Evolutionary conservation across 2,329 filamentous ascomycete genomes (phyloP).

Genomic region (Hypoxylon sp.): DNA sequence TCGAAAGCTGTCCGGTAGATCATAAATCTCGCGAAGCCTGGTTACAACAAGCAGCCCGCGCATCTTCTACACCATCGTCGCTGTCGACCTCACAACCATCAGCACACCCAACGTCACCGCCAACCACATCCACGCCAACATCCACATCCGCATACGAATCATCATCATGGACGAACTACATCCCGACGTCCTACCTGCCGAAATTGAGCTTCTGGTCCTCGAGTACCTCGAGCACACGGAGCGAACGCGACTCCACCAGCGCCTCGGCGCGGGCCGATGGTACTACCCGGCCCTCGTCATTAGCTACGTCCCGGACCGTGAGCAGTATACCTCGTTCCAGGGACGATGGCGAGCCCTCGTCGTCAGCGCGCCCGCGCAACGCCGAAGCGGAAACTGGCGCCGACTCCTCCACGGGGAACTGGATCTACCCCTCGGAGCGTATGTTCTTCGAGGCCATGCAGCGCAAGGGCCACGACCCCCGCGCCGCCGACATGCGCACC

Average conservation of each 20-base stretch:
- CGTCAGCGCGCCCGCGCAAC: slow-evolving; percentile 55
- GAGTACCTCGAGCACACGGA: slow-evolving; percentile 24
- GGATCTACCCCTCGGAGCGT: slow-evolving; percentile 95
- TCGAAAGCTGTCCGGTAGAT: slow-evolving; percentile 70
- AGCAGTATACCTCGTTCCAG: slow-evolving; percentile 76
- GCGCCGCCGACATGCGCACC: slow-evolving; percentile 80
- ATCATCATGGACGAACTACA: slow-evolving; percentile 55
- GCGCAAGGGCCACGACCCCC: slow-evolving; percentile 82
- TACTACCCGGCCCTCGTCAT: slow-evolving; percentile 39
- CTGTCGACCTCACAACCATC: too few relatives aligned
- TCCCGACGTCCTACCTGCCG: slow-evolving; percentile 55
- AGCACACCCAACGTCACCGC: slow-evolving; percentile 32
- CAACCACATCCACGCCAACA: slow-evolving; percentile 42
- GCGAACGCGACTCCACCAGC: too few relatives aligned
- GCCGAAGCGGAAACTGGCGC: slow-evolving; percentile 79
- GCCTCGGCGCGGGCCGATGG: too few relatives aligned
- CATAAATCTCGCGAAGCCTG: slow-evolving; percentile 73
- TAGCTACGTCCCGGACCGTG: slow-evolving; percentile 75
- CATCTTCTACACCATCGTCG: too few relatives aligned
- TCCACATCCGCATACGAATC: slow-evolving; percentile 50
- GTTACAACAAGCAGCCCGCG: slow-evolving; percentile 54
- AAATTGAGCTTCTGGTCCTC: slow-evolving; percentile 42
- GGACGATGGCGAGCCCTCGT: slow-evolving; percentile 21
- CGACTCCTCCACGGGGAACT: slow-evolving; percentile 78
- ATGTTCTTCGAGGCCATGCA: slow-evolving; percentile 99